Percentiles rank a stretch among this genome's conserved stretches.
phyloP scores from a whole-genome alignment of 805 yeast genomes.

The Cyberlindnera galapagoensis region DNA sequence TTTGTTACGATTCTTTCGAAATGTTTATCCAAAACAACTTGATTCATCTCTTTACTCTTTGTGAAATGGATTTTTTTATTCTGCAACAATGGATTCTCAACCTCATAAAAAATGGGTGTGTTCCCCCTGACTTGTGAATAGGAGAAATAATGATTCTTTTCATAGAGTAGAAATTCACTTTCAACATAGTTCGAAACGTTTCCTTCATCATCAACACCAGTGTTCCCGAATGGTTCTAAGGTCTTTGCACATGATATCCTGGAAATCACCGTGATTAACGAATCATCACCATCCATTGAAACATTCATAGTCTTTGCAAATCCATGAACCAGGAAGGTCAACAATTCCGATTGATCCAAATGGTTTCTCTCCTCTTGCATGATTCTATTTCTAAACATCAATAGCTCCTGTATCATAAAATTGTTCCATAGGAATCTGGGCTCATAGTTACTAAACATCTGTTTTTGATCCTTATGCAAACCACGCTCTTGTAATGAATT shows the following conservation, averaged over 20 bases:
- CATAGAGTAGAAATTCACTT: conserved; percentile 71
- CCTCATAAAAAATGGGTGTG: conserved; percentile 94
- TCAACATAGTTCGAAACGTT: conserved; percentile 88
- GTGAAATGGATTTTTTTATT: conserved; percentile 71
- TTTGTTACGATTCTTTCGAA: conserved; percentile 61
- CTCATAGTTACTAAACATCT: conserved; percentile 47
- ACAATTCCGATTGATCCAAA: conserved; percentile 62
- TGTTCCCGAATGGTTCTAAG: conserved; percentile 76
- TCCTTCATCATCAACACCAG: conserved; percentile 91
- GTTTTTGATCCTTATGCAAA: conserved; percentile 29
- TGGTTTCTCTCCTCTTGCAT: conserved; percentile 48
- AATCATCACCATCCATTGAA: conserved; percentile 18
- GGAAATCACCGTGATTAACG: conserved; percentile 68
- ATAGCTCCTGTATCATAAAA: conserved; percentile 72
- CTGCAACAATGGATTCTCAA: conserved; percentile 63
- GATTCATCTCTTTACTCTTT: conserved; percentile 76
- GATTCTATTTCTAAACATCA: conserved; percentile 63
- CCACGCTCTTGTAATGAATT: conserved; percentile 72
- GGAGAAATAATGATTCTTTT: conserved; percentile 47
- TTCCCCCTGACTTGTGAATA: conserved; percentile 86
- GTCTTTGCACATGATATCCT: conserved; percentile 87
- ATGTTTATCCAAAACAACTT: conserved; percentile 80
- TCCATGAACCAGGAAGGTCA: conserved; percentile 85
- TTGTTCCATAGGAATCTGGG: conserved; percentile 87
- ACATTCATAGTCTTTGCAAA: conserved; percentile 67